These are phyloP conservation scores for Neonectria faginata DNA, from an alignment of 2,329 filamentous ascomycete species.

Conservation along the genomic window DNA sequence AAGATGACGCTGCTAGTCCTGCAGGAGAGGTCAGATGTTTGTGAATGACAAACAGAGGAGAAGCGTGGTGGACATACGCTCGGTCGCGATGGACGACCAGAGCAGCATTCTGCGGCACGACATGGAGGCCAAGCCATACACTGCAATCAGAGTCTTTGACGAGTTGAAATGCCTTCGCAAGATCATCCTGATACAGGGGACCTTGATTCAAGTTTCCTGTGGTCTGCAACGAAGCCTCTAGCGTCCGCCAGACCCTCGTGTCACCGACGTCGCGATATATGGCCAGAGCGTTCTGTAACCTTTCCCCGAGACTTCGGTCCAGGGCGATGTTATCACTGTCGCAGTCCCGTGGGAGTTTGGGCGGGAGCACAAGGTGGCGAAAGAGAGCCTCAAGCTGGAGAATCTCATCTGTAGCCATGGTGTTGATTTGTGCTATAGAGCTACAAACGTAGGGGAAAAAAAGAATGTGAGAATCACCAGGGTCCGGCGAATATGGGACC, in stretches of 20 bases:
- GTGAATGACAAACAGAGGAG: not conserved
- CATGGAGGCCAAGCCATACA: conserved; percentile 33
- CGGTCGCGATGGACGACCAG: conserved; percentile 42
- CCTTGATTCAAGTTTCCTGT: conserved; percentile 16
- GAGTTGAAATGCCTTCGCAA: conserved; percentile 4
- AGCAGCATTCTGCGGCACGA: conserved; percentile 49
- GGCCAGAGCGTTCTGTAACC: conserved; percentile 25
- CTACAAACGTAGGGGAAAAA: not conserved
- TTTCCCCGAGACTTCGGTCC: conserved; percentile 7
- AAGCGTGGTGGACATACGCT: conserved; percentile 23
- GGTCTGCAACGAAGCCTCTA: conserved; percentile 21
- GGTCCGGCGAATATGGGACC: not conserved
- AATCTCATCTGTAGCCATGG: conserved; percentile 6
- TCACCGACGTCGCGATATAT: conserved; percentile 4
- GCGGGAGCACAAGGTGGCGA: conserved; percentile 42
- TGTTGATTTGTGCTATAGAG: not conserved
- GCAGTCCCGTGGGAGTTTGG: conserved; percentile 27
- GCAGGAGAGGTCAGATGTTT: not conserved
- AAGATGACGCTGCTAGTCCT: conserved; percentile 48
- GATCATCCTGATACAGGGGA: not conserved
- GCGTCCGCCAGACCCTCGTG: not conserved
- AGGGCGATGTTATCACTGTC: conserved; percentile 27
- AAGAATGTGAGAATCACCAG: not conserved
- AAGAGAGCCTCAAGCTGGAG: conserved; percentile 30
- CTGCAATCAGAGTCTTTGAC: not conserved